Conservation (phyloP, 805 yeast species). For the Hanseniaspora mollemarum region DNA sequence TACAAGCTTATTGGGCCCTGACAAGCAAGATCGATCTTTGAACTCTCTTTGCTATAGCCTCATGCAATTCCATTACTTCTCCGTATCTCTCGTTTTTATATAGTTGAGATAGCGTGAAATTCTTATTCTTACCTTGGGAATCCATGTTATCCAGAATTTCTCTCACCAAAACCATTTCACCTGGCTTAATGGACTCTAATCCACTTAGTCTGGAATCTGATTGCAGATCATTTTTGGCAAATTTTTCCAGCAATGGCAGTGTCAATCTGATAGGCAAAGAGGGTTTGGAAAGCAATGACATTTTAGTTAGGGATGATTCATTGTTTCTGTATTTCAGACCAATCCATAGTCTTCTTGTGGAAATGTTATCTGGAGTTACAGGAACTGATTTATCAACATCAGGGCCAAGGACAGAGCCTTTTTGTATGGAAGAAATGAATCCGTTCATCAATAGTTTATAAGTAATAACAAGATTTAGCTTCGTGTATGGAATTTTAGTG, state of each 20-base stretch:
- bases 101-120: constrained; percentile 5
- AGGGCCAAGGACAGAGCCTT: constrained; percentile 79
- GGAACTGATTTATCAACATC: constrained; percentile 55
- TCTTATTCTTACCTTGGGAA: not conserved
- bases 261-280: constrained; percentile 59
- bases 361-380: constrained; percentile 74
- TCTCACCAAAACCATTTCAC: constrained; percentile 70
- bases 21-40: constrained; percentile 68
- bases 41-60: constrained; percentile 64
- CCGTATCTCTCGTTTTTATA: constrained; percentile 30
- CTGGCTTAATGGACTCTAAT: constrained; percentile 74
- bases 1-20: constrained; percentile 42
- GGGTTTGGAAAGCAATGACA: constrained; percentile 73
- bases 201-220: constrained; percentile 64
- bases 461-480: constrained; percentile 72
- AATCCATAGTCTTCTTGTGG: constrained; percentile 82
- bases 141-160: constrained; percentile 21
- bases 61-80: constrained; percentile 63
- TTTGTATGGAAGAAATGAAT: constrained; percentile 67
- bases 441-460: constrained; percentile 84
- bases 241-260: constrained; percentile 49
- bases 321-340: constrained; percentile 79
- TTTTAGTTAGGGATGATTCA: constrained; percentile 60
- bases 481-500: constrained; percentile 74
- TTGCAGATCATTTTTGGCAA: constrained; percentile 35